Conservation (phyloP, 148 eudicot species). For the Polygonum maritimum region DNA sequence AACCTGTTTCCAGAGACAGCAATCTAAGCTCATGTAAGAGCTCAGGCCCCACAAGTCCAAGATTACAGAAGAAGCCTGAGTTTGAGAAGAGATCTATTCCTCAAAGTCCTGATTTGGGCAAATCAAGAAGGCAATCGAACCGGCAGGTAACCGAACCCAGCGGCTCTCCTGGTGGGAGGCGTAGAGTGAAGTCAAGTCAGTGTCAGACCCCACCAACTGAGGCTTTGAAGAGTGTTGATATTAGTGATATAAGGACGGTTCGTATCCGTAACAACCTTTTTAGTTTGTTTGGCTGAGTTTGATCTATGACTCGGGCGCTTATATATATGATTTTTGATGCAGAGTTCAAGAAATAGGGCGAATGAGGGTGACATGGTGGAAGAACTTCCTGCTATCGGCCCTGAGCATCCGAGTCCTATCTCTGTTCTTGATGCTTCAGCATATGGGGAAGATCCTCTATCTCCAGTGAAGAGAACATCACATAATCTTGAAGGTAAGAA, state of each 20-base stretch:
- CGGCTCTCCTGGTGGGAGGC: slow-evolving; percentile 45
- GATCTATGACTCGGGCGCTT: background rate
- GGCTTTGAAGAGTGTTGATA: slow-evolving; percentile 4
- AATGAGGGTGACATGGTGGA: slow-evolving; percentile 25
- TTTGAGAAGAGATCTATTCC: slow-evolving; percentile 64
- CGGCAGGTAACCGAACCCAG: slow-evolving; percentile 42
- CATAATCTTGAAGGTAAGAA: slow-evolving; percentile 43
- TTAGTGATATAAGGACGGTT: slow-evolving; percentile 1
- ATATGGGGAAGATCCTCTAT: slow-evolving; percentile 49
- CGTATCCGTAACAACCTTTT: background rate
- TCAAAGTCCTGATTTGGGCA: slow-evolving; percentile 42
- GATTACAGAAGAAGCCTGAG: slow-evolving; percentile 66
- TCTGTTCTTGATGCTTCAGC: slow-evolving; percentile 66
- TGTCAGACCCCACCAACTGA: background rate
- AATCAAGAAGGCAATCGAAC: slow-evolving; percentile 39
- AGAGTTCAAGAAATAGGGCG: slow-evolving; percentile 34
- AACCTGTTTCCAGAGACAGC: slow-evolving; percentile 33
- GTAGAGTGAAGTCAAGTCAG: slow-evolving; percentile 29
- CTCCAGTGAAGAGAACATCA: slow-evolving; percentile 48
- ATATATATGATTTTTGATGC: slow-evolving; percentile 8
- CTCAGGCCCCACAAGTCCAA: slow-evolving; percentile 62
- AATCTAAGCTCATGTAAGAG: slow-evolving; percentile 26
- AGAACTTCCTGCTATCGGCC: slow-evolving; percentile 25
- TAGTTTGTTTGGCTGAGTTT: background rate
- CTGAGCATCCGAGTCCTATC: slow-evolving; percentile 77